Evolutionary conservation across 179 eudicot species (phyloP), one percentile per base, ranked within the genome.

Genomic region (Gypsophila paniculata): DNA sequence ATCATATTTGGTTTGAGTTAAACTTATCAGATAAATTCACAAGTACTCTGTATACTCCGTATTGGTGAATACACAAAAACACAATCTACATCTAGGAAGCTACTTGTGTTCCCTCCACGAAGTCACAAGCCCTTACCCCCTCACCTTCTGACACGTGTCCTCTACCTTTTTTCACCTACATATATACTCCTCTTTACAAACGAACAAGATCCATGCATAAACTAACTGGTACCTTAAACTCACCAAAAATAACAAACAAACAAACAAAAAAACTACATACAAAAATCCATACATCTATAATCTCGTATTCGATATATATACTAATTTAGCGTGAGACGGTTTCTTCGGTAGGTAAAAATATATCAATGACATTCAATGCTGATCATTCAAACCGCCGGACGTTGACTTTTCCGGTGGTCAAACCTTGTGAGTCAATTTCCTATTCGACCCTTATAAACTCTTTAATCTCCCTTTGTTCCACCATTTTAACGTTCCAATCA

Each of bases 311-410:
- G n/a, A 6, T 29, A 4, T 29, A 29, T 29, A 29, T 29, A 29
- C 4, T 29, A 29, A 29, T 29, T 29, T 29, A 29, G 34, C 4
- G 34, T 29, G 34, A 29, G 34, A 29, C 34, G 34, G 34, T 29
- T 29, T 1, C 34, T 29, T 4, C n/a, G n/a, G n/a, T n/a, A n/a
- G n/a, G n/a, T 29, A 57, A 21, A 0, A 52, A 42, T 17, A 70
- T 8, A 10, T 75, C 81, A 79, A 90, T 88, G 96, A 64, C 83
- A 58, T 14, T 29, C 48, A 82, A 76, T 29, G 76, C 83, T 53
- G 74, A 80, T 59, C 81, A 57, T 12, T 52, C 65, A 0, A 69
- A 36, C 62, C 91, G 96, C 96, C 98, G 96, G 96, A 83, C 80
- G 52, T 75, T 93, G 51, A 83, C 73, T 38, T 82, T 76, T 75